These are phyloP conservation scores for Phenoliferia sp. DNA, from an alignment of 1,284 basidiomycete species.

Conservation along the genomic window DNA sequence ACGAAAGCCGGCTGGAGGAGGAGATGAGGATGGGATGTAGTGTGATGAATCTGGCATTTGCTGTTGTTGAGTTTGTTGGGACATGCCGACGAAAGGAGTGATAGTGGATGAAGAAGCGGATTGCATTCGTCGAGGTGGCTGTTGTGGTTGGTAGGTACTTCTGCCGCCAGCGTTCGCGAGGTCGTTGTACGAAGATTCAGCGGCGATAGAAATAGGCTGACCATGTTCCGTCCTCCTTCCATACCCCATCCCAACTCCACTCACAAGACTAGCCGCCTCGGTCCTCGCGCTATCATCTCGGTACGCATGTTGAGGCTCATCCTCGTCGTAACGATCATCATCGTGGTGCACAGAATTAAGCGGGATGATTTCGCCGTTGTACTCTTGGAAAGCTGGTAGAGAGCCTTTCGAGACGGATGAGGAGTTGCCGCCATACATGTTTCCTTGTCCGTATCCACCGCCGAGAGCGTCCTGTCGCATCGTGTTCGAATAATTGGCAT, in stretches of 20 bases:
- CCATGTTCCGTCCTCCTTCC: conserved; percentile 18
- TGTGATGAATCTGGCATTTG: too few species aligned
- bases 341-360: conserved; percentile 15
- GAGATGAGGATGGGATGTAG: too few species aligned
- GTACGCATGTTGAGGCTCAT: conserved; percentile 5
- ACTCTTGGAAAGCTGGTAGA: background rate
- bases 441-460: background rate
- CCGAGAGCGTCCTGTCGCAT: conserved; percentile 21
- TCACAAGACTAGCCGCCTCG: conserved; percentile 14
- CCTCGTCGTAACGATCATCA: conserved; percentile 8
- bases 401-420: background rate
- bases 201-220: conserved; percentile 6
- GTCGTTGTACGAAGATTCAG: background rate
- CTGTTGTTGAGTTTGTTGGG: too few species aligned
- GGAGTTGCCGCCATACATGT: background rate
- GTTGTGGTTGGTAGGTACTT: too few species aligned
- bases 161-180: too few species aligned
- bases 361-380: conserved; percentile 5
- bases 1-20: too few species aligned
- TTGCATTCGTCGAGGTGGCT: too few species aligned
- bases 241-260: conserved; percentile 27
- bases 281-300: background rate
- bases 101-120: too few species aligned
- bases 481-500: conserved; percentile 14
- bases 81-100: too few species aligned